Evolutionary conservation across 768 basidiomycete species (phyloP).

Genomic region (Agrocybe praecox): DNA sequence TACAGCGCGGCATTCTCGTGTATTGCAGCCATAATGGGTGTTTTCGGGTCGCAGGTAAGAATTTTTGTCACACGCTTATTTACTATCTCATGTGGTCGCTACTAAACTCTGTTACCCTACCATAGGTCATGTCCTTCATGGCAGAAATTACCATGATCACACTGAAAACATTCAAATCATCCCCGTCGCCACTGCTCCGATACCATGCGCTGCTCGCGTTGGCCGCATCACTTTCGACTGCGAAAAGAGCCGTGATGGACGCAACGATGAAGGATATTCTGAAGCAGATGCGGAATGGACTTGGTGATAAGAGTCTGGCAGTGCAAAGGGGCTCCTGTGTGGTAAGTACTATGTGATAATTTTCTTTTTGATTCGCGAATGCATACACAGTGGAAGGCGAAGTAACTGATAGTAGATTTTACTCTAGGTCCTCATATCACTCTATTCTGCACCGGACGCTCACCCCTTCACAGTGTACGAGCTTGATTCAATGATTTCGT

Average conservation of each 20-base stretch:
- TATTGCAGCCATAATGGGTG: slow-evolving; percentile 87
- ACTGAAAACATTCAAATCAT: slow-evolving; percentile 71
- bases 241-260: slow-evolving; percentile 85
- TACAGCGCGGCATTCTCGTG: slow-evolving; percentile 81
- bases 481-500: slow-evolving; percentile 71
- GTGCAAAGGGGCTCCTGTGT: slow-evolving; percentile 85
- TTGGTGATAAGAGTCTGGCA: slow-evolving; percentile 82
- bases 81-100: too few relatives aligned
- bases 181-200: slow-evolving; percentile 79
- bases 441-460: slow-evolving; percentile 59
- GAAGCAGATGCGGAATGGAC: slow-evolving; percentile 75
- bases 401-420: background rate
- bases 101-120: too few relatives aligned
- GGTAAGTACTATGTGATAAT: slow-evolving; percentile 50
- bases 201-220: slow-evolving; percentile 80
- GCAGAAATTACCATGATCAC: slow-evolving; percentile 73
- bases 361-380: too few relatives aligned
- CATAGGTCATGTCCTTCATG: slow-evolving; percentile 94
- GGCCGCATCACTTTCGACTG: slow-evolving; percentile 76
- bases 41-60: slow-evolving; percentile 83
- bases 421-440: slow-evolving; percentile 44
- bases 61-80: background rate
- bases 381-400: too few relatives aligned
- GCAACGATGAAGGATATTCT: slow-evolving; percentile 75
- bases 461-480: slow-evolving; percentile 64